These are phyloP conservation scores for Calocybe cyanea DNA, from an alignment of 768 basidiomycete species.

Conservation along the genomic window DNA sequence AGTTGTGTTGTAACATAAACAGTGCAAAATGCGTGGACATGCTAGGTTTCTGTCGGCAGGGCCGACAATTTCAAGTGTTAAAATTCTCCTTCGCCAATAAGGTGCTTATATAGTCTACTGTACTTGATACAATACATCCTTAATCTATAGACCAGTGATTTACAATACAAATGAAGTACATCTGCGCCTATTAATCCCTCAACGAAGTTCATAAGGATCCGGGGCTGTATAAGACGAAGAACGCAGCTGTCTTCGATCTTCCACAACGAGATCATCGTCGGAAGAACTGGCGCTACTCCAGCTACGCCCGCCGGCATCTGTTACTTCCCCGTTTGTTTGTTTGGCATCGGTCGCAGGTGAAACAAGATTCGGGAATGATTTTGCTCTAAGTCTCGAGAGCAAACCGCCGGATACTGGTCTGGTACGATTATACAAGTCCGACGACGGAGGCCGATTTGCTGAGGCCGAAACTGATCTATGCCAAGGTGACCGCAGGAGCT, in stretches of 20 bases:
- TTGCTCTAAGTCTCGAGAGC: conserved; percentile 38
- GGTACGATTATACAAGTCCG: conserved; percentile 3
- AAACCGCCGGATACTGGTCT: conserved; percentile 27
- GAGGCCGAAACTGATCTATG: conserved; percentile 6
- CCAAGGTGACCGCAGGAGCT: conserved; percentile 30
- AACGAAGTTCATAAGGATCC: too few relatives aligned
- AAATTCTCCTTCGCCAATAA: too few relatives aligned
- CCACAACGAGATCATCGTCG: conserved; percentile 32
- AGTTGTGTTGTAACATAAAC: too few relatives aligned
- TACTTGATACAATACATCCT: too few relatives aligned
- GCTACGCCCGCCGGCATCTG: conserved; percentile 26
- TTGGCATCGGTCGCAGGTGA: conserved; percentile 30
- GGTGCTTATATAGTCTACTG: too few relatives aligned
- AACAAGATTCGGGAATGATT: conserved; percentile 41
- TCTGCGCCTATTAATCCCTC: too few relatives aligned
- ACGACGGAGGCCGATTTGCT: not conserved
- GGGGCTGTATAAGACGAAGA: not conserved
- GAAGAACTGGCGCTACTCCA: conserved; percentile 66
- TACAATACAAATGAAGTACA: too few relatives aligned
- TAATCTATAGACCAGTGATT: too few relatives aligned
- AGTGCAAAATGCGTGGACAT: too few relatives aligned
- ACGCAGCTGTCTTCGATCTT: conserved; percentile 16
- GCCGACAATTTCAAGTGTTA: too few relatives aligned
- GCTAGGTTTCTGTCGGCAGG: too few relatives aligned
- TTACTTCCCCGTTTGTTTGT: conserved; percentile 19